These are phyloP conservation scores for Moricandia arvensis DNA, from an alignment of 345 rosid genomes.

Conservation along the genomic window DNA sequence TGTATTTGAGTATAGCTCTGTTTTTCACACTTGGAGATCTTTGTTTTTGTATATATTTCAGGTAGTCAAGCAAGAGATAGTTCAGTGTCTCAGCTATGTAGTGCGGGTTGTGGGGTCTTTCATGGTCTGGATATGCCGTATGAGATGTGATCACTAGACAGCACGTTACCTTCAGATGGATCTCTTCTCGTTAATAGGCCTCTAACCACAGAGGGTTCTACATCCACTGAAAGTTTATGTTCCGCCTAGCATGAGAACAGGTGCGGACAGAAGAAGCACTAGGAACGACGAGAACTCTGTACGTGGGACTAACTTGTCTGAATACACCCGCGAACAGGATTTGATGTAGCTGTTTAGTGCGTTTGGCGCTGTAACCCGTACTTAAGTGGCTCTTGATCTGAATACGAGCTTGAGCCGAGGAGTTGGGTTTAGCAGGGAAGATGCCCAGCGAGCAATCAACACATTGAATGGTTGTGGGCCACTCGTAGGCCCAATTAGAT, in stretches of 20 bases:
- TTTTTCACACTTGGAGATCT: not conserved
- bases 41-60: slow-evolving; percentile 12
- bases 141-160: too few relatives aligned
- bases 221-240: not conserved
- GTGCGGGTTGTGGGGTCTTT: not conserved
- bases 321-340: not conserved
- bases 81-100: not conserved
- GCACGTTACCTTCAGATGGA: not conserved
- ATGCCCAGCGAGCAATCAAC: not conserved
- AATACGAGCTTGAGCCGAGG: not conserved
- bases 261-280: not conserved
- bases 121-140: slow-evolving; percentile 4
- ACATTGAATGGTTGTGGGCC: not conserved
- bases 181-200: not conserved
- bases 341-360: not conserved
- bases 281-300: slow-evolving; percentile 14
- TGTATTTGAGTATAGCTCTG: not conserved
- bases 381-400: not conserved
- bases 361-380: not conserved
- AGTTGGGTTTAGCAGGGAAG: not conserved
- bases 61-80: slow-evolving; percentile 43
- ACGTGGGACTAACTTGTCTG: slow-evolving; percentile 13
- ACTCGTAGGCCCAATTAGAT: not conserved
- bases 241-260: not conserved
- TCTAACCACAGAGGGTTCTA: not conserved